These are phyloP conservation scores for Simmondsia chinensis DNA, from an alignment of 148 eudicot species.

Conservation along the genomic window DNA sequence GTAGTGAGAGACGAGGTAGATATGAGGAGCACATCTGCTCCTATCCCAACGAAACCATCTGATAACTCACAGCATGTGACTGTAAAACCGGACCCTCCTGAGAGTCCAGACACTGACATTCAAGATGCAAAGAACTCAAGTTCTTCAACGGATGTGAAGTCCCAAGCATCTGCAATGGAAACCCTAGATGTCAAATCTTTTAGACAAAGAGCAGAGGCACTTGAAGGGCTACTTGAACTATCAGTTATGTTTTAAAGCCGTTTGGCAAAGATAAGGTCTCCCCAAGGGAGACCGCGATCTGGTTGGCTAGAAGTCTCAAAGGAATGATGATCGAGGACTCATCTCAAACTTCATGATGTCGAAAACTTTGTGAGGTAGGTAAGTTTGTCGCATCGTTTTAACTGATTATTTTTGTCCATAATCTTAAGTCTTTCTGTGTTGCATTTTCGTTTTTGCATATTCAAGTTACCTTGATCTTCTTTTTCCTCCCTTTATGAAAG, in stretches of 20 bases:
- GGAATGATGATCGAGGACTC: constrained; percentile 81
- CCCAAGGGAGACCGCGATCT: constrained; percentile 96
- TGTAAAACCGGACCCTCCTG: constrained; percentile 19
- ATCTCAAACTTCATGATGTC: constrained; percentile 32
- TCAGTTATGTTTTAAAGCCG: constrained; percentile 89
- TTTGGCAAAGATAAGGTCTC: constrained; percentile 96
- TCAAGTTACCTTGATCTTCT: no score
- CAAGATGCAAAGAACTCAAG: constrained; percentile 24
- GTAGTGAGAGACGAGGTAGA: constrained; percentile 35
- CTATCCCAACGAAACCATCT: constrained; percentile 21
- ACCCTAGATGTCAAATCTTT: constrained; percentile 86
- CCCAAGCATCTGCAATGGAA: constrained; percentile 45
- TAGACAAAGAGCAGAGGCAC: constrained; percentile 93
- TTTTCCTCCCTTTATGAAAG: no score
- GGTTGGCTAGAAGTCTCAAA: constrained; percentile 81
- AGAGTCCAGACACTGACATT: constrained; percentile 23
- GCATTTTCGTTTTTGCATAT: neutral
- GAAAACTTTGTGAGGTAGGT: constrained; percentile 3
- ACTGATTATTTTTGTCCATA: constrained; percentile 5
- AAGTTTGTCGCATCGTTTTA: constrained; percentile 4
- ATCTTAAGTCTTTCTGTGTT: constrained; percentile 2
- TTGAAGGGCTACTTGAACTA: constrained; percentile 85
- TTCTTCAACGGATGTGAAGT: constrained; percentile 28
- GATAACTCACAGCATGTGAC: constrained; percentile 20
- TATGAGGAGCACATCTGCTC: constrained; percentile 23